phyloP scores from a whole-genome alignment of 805 yeast species.

The Wickerhamiella spandovensis region DNA sequence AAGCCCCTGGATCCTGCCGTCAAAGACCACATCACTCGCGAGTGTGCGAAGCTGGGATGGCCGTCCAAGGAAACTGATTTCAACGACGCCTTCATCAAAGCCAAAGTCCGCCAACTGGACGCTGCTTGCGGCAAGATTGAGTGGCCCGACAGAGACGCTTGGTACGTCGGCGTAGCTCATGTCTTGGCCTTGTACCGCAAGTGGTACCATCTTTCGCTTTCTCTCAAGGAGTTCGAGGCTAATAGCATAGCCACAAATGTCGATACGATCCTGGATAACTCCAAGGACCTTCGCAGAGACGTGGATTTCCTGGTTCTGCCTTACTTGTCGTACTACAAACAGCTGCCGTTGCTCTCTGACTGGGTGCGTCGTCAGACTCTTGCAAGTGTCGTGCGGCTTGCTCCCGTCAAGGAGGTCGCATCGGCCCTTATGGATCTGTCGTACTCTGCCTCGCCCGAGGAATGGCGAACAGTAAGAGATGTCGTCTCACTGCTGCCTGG shows the following conservation, averaged over 20 bases:
- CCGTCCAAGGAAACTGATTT: conserved; percentile 4
- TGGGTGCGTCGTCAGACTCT: conserved; percentile 14
- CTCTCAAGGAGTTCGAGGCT: conserved; percentile 15
- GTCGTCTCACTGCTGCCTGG: not conserved
- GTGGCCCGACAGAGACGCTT: conserved; percentile 11
- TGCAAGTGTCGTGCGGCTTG: conserved; percentile 8
- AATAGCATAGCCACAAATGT: conserved; percentile 7
- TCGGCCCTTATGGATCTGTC: conserved; percentile 14
- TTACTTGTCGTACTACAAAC: conserved; percentile 15
- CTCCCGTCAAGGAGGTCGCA: conserved; percentile 7
- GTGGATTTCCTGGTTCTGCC: conserved; percentile 20
- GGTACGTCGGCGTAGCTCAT: conserved; percentile 22
- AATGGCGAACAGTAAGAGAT: conserved; percentile 6
- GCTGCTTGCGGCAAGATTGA: conserved; percentile 12
- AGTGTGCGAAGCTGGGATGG: conserved; percentile 16
- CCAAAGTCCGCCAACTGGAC: conserved; percentile 21
- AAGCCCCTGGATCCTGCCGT: conserved; percentile 10
- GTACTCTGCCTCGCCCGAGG: conserved; percentile 4
- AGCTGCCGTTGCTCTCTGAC: conserved; percentile 11
- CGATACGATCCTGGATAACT: conserved; percentile 9
- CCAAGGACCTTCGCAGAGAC: conserved; percentile 15
- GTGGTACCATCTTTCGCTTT: not conserved
- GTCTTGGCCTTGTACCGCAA: conserved; percentile 18
- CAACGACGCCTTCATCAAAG: conserved; percentile 15
- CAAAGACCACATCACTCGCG: conserved; percentile 7